Evolutionary conservation across 352 stramenopile genomes (phyloP).

Genomic region (Globisporangium camurandrum): DNA sequence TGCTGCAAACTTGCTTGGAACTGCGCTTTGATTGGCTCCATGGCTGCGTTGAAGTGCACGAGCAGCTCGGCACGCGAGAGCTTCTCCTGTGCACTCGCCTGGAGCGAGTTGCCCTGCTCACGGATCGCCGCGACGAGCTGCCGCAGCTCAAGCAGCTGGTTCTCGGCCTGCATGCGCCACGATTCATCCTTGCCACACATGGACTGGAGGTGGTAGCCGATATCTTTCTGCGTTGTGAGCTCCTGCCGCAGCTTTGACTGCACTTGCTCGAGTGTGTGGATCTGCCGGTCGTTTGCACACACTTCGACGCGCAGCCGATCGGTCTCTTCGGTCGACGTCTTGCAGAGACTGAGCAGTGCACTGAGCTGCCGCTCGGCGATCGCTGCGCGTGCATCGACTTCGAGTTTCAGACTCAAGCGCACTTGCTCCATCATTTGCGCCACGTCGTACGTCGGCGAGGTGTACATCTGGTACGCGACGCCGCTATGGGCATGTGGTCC

Average conservation of each 20-base stretch:
- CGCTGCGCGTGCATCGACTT: constrained; percentile 68
- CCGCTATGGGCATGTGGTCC: neutral
- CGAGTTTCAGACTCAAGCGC: constrained; percentile 70
- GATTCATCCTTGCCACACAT: constrained; percentile 83
- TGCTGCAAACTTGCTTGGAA: constrained; percentile 67
- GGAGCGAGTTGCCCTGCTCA: constrained; percentile 59
- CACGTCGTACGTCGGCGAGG: constrained; percentile 68
- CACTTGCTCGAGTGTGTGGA: constrained; percentile 70
- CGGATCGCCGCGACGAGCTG: constrained; percentile 63
- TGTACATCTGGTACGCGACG: constrained; percentile 40
- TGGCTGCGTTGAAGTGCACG: constrained; percentile 75
- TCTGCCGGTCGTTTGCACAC: constrained; percentile 57
- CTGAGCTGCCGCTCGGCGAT: constrained; percentile 77
- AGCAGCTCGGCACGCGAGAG: constrained; percentile 60
- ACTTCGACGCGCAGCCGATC: constrained; percentile 64
- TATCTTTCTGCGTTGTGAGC: constrained; percentile 76
- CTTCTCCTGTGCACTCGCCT: constrained; percentile 64
- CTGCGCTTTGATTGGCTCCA: constrained; percentile 75
- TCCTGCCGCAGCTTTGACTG: constrained; percentile 73
- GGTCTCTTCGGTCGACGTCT: constrained; percentile 63
- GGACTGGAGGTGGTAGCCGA: constrained; percentile 71
- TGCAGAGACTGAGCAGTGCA: constrained; percentile 62
- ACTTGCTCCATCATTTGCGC: constrained; percentile 84
- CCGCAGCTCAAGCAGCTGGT: constrained; percentile 68
- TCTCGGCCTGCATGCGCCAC: constrained; percentile 80